A percentile compares a stretch with the other conserved stretches of the same genome.
Conservation (phyloP, 2,329 filamentous ascomycete genomes). For the Whalleya microplaca region DNA sequence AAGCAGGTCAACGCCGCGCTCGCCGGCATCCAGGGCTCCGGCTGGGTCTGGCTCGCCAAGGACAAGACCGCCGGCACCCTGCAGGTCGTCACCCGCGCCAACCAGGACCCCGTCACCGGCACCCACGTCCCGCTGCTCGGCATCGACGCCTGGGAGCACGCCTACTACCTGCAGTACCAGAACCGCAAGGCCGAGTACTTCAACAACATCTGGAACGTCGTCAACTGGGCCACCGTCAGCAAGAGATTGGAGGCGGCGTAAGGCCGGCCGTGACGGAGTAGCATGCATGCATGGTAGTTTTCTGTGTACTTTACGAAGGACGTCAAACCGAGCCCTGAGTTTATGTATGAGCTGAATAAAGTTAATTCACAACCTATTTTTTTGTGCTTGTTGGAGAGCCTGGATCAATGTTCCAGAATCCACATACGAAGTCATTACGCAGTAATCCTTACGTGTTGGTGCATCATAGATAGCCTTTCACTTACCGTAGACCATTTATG, state of each 20-base stretch:
- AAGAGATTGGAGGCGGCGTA: conserved; percentile 36
- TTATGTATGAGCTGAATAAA: background rate
- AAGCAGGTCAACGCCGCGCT: conserved; percentile 59
- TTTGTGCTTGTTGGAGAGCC: background rate
- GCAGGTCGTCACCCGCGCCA: conserved; percentile 64
- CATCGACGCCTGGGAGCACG: conserved; percentile 69
- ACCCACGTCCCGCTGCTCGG: conserved; percentile 58
- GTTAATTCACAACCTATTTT: background rate
- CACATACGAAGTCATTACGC: background rate
- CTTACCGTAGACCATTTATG: background rate
- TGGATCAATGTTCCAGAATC: background rate
- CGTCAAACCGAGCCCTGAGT: background rate
- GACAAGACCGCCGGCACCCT: conserved; percentile 52
- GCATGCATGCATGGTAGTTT: conserved; percentile 3
- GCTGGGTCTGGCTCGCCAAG: conserved; percentile 70
- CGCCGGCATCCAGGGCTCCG: conserved; percentile 65
- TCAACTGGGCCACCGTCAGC: conserved; percentile 64
- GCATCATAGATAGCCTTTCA: background rate
- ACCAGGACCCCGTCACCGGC: conserved; percentile 63
- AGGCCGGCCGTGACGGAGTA: background rate
- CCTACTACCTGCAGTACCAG: conserved; percentile 69
- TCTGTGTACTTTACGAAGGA: conserved; percentile 6
- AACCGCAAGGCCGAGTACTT: conserved; percentile 86
- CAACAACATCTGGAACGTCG: conserved; percentile 76
- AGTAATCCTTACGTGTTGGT: too few species aligned